phyloP scores from a whole-genome alignment of 73 alveolate genomes.

The Urostyla sp. region DNA sequence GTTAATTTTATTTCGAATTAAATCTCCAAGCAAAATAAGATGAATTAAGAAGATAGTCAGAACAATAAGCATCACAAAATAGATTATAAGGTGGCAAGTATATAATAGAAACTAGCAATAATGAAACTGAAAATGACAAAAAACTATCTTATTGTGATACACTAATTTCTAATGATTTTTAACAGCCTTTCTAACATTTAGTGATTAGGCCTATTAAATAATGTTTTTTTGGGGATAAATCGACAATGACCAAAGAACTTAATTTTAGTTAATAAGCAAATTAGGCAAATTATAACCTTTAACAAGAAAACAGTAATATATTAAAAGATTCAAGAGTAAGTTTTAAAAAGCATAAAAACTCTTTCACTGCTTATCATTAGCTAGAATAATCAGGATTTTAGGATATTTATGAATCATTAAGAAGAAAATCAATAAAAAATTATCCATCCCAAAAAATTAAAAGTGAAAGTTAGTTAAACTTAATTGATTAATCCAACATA shows the following conservation, averaged over 20 bases:
- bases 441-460: too few relatives aligned
- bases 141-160: not conserved
- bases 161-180: not conserved
- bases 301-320: too few relatives aligned
- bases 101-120: not conserved
- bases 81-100: not conserved
- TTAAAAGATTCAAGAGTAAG: too few relatives aligned
- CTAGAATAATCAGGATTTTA: not conserved
- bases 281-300: too few relatives aligned
- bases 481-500: not conserved
- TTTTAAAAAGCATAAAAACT: too few relatives aligned
- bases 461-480: not conserved
- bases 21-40: not conserved
- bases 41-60: not conserved
- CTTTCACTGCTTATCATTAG: too few relatives aligned
- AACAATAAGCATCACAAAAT: not conserved
- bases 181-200: not conserved
- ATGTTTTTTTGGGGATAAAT: too few relatives aligned
- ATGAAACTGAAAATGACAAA: not conserved
- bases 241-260: too few relatives aligned
- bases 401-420: too few relatives aligned
- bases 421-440: too few relatives aligned
- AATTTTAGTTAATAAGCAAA: too few relatives aligned
- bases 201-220: not conserved
- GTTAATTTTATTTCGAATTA: not conserved